Evolutionary conservation across 1,139 yeast genomes (phyloP).

Genomic region (Sugiyamaella pinicola): DNA sequence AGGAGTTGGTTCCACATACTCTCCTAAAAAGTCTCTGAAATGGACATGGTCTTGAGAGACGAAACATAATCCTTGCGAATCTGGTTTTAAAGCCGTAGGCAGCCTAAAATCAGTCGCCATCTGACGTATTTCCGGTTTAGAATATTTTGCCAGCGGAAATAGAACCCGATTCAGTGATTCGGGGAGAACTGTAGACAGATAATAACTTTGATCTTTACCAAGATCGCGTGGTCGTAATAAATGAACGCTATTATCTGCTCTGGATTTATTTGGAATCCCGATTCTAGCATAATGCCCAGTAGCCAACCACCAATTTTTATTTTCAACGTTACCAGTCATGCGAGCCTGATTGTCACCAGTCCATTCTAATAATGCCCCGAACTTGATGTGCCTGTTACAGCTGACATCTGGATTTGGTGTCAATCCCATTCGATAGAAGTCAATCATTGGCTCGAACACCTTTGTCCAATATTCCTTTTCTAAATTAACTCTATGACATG

Average conservation of each 20-base stretch:
- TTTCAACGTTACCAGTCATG: conserved; percentile 25
- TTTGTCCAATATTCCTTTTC: conserved; percentile 91
- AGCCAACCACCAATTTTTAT: conserved; percentile 73
- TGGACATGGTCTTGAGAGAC: conserved; percentile 69
- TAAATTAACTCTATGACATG: conserved; percentile 76
- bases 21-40: conserved; percentile 73
- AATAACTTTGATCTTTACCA: conserved; percentile 88
- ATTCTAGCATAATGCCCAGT: conserved; percentile 91
- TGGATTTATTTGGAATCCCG: conserved; percentile 39
- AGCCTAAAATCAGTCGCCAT: conserved; percentile 59
- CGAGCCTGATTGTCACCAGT: conserved; percentile 42
- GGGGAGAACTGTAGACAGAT: conserved; percentile 67
- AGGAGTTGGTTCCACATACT: conserved; percentile 69
- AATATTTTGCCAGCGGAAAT: conserved; percentile 77
- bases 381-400: conserved; percentile 83
- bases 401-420: conserved; percentile 97
- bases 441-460: conserved; percentile 91
- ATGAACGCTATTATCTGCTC: conserved; percentile 42
- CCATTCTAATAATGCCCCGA: conserved; percentile 71
- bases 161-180: conserved; percentile 53
- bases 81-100: conserved; percentile 76
- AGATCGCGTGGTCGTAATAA: conserved; percentile 61
- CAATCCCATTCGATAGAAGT: conserved; percentile 63
- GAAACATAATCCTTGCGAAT: conserved; percentile 94
- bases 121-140: conserved; percentile 72